Percentiles rank a stretch among this genome's conserved stretches.
phyloP scores from a whole-genome alignment of 306 rosid genomes.

The Quercus rubra region DNA sequence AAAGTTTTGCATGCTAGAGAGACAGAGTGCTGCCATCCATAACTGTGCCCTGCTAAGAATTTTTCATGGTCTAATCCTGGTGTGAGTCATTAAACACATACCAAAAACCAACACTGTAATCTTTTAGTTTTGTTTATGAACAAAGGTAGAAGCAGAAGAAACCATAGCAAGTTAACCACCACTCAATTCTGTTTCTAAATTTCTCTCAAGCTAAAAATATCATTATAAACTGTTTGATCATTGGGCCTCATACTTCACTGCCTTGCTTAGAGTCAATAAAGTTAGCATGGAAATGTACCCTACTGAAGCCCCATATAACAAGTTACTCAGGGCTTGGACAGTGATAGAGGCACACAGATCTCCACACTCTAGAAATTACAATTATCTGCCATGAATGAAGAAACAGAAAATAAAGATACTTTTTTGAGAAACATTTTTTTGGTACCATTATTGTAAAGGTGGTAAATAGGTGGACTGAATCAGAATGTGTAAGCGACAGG shows the following conservation, averaged over 20 bases:
- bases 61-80: background rate
- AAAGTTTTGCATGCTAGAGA: background rate
- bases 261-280: background rate
- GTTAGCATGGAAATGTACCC: background rate
- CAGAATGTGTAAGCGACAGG: slow-evolving; percentile 19
- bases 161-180: background rate
- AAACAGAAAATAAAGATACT: background rate
- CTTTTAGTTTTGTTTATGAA: background rate
- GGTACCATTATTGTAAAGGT: slow-evolving; percentile 16
- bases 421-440: background rate
- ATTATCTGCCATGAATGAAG: slow-evolving; percentile 35
- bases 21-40: background rate
- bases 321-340: slow-evolving; percentile 38
- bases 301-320: background rate
- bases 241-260: too few relatives aligned
- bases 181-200: background rate
- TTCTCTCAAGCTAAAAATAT: background rate
- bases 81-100: background rate
- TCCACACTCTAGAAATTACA: slow-evolving; percentile 39
- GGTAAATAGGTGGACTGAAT: slow-evolving; percentile 14
- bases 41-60: background rate
- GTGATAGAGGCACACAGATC: slow-evolving; percentile 45
- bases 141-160: background rate
- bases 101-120: background rate
- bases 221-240: background rate